Percentiles rank a stretch among this genome's conserved stretches.
Conservation (phyloP, 106 monocot genomes). For the Platanthera guangdongensis region DNA sequence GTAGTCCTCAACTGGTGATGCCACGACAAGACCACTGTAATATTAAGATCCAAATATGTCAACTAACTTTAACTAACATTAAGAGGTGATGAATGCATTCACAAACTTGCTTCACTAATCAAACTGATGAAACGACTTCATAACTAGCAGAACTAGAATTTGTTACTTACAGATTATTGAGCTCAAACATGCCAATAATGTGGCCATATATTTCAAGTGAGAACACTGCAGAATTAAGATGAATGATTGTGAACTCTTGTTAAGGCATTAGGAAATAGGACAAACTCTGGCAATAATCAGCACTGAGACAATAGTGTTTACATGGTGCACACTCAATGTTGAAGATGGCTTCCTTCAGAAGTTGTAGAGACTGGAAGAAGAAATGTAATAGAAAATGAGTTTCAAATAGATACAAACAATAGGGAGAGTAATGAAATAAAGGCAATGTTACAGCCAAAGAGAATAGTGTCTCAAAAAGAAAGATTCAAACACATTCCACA, state of each 20-base stretch:
- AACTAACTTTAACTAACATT: conserved; percentile 1
- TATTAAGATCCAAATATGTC: conserved; percentile 1
- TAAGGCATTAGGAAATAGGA: background rate
- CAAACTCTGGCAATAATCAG: background rate
- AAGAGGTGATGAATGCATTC: background rate
- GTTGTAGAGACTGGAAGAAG: conserved; percentile 73
- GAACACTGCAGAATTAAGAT: conserved; percentile 73
- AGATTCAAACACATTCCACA: background rate
- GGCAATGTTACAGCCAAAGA: no score
- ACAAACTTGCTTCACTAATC: background rate
- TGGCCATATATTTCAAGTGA: conserved; percentile 97
- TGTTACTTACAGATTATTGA: conserved; percentile 98
- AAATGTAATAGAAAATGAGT: background rate
- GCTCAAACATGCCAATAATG: conserved; percentile 99
- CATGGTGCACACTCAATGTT: conserved; percentile 69
- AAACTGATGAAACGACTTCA: background rate
- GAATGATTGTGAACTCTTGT: background rate
- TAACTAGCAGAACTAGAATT: background rate
- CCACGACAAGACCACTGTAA: conserved; percentile 85
- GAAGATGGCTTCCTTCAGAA: conserved; percentile 93
- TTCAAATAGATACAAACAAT: background rate
- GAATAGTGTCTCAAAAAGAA: background rate
- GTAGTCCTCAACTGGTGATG: conserved; percentile 92
- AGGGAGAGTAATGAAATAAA: no score
- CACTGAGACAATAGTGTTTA: conserved; percentile 14